Evolutionary conservation across 805 yeast genomes (phyloP).

Genomic region (Sugiyamaella americana): DNA sequence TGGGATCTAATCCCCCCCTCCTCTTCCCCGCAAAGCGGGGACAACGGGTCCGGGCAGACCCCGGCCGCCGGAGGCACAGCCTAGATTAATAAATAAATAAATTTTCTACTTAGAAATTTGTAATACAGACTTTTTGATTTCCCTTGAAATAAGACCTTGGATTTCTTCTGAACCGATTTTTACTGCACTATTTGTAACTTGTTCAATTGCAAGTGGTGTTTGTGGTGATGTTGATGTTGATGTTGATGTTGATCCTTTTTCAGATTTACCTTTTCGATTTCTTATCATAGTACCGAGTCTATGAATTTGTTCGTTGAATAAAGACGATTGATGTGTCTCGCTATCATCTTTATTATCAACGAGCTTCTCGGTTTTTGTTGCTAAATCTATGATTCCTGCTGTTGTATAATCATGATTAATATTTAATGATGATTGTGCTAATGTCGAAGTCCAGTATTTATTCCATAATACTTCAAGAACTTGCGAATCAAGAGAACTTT

Average conservation of each 20-base stretch:
- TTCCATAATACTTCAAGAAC: slow-evolving; percentile 41
- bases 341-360: background rate
- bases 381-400: slow-evolving; percentile 27
- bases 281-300: too few relatives aligned
- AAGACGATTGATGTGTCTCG: background rate
- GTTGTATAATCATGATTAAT: slow-evolving; percentile 26
- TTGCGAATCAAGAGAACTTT: slow-evolving; percentile 44
- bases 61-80: too few relatives aligned
- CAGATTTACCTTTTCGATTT: background rate
- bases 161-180: slow-evolving; percentile 23
- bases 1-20: slow-evolving; percentile 15
- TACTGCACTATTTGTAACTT: slow-evolving; percentile 3
- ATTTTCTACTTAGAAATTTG: background rate
- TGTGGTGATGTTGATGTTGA: background rate
- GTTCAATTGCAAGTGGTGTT: background rate
- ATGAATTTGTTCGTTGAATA: background rate
- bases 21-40: too few relatives aligned
- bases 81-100: too few relatives aligned
- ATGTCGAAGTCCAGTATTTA: slow-evolving; percentile 43
- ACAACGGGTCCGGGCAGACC: too few relatives aligned
- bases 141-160: slow-evolving; percentile 24
- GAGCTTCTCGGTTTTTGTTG: slow-evolving; percentile 16
- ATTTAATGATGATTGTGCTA: slow-evolving; percentile 29
- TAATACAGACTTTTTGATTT: slow-evolving; percentile 16
- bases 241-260: background rate